A percentile compares a stretch with the other conserved stretches of the same genome.
Evolutionary conservation across 2,329 filamentous ascomycete genomes (phyloP).

Genomic region (Ceratocystis harringtonii): DNA sequence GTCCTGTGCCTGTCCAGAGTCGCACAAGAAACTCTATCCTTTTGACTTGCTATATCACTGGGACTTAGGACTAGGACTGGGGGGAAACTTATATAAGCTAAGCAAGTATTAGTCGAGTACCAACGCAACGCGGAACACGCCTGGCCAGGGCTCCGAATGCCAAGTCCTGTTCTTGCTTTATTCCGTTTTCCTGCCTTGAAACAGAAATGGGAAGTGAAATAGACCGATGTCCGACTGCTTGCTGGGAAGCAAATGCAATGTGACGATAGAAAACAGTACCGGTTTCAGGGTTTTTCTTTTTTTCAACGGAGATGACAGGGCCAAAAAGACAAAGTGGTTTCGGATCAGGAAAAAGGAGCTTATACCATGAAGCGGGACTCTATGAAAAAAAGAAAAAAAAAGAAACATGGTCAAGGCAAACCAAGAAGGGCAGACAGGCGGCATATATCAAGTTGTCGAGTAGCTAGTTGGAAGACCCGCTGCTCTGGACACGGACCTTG

Average conservation of each 20-base stretch:
- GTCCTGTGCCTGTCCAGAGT: not conserved
- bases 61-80: too few relatives aligned
- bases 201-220: not conserved
- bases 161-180: not conserved
- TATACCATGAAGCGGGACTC: too few relatives aligned
- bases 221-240: not conserved
- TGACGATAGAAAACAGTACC: not conserved
- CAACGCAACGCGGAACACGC: too few relatives aligned
- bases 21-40: slow-evolving; percentile 3
- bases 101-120: too few relatives aligned
- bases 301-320: not conserved
- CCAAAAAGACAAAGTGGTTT: not conserved
- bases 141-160: too few relatives aligned
- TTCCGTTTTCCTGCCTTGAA: not conserved
- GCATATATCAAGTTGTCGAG: not conserved
- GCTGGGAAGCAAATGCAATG: not conserved
- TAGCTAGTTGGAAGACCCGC: not conserved
- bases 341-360: too few relatives aligned
- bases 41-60: too few relatives aligned
- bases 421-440: not conserved
- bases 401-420: not conserved
- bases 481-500: not conserved
- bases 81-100: too few relatives aligned
- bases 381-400: not conserved
- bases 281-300: not conserved